phyloP scores from a whole-genome alignment of 768 basidiomycete species.

The Naganishia friedmannii region DNA sequence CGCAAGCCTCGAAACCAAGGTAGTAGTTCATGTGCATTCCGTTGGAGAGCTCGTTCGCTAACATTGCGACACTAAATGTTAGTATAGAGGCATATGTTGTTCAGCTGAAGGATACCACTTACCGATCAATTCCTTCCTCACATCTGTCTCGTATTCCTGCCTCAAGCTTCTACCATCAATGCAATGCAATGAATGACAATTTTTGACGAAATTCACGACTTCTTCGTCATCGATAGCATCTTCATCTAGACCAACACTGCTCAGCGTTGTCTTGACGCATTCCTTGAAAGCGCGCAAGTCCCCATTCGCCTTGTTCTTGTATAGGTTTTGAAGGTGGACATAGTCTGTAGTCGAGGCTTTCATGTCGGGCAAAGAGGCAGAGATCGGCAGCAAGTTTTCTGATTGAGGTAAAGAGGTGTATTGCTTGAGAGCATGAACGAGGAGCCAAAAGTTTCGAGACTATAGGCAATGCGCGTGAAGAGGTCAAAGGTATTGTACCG shows the following conservation, averaged over 20 bases:
- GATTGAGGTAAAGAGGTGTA: conserved; percentile 60
- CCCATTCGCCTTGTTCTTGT: conserved; percentile 64
- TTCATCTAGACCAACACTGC: conserved; percentile 38
- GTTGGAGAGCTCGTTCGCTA: conserved; percentile 17
- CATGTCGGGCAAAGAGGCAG: conserved; percentile 89
- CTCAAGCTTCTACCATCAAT: conserved; percentile 48
- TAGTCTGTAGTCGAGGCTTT: conserved; percentile 82
- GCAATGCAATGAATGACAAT: conserved; percentile 51
- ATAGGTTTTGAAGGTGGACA: conserved; percentile 78
- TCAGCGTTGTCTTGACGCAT: conserved; percentile 40
- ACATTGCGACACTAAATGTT: neutral
- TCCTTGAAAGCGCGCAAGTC: conserved; percentile 45
- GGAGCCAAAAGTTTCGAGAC: conserved; percentile 72
- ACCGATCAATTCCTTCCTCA: conserved; percentile 45
- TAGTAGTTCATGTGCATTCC: conserved; percentile 39
- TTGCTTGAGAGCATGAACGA: conserved; percentile 68
- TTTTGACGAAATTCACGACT: conserved; percentile 53
- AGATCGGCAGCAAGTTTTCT: conserved; percentile 71
- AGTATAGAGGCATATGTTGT: neutral
- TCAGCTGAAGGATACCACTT: conserved; percentile 20
- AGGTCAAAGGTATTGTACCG: neutral
- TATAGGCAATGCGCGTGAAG: conserved; percentile 31
- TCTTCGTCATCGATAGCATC: conserved; percentile 48
- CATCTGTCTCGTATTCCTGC: conserved; percentile 36
- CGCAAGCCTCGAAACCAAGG: conserved; percentile 48